Percentiles rank a stretch among this genome's conserved stretches.
Conservation (phyloP, 495 filamentous ascomycete genomes). For the Penicillium subrubescens region DNA sequence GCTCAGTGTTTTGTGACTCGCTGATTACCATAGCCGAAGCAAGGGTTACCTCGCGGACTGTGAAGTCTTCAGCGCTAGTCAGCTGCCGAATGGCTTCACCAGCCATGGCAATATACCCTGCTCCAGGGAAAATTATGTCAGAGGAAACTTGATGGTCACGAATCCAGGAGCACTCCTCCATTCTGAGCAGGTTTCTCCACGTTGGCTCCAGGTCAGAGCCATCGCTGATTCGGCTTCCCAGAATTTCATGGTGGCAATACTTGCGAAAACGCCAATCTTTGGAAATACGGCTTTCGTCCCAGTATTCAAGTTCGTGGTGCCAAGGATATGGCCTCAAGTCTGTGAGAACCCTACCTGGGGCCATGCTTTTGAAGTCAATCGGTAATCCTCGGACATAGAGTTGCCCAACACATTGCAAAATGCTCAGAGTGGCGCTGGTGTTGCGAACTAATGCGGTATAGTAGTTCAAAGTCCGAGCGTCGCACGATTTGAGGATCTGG, state of each 20-base stretch:
- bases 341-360: constrained; percentile 29
- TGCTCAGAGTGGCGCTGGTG: too few species aligned
- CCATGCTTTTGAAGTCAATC: constrained; percentile 24
- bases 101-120: constrained; percentile 51
- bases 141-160: constrained; percentile 43
- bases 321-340: constrained; percentile 56
- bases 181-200: constrained; percentile 52
- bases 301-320: constrained; percentile 44
- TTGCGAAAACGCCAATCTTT: constrained; percentile 49
- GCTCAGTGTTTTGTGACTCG: neutral
- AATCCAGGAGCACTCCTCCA: constrained; percentile 51
- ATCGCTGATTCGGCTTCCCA: constrained; percentile 46
- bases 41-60: neutral
- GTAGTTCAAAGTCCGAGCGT: constrained; percentile 22
- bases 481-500: constrained; percentile 40
- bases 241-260: constrained; percentile 45
- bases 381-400: constrained; percentile 25
- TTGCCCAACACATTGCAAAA: constrained; percentile 28
- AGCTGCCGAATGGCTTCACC: constrained; percentile 48
- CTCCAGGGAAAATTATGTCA: constrained; percentile 49
- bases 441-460: too few species aligned
- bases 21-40: neutral
- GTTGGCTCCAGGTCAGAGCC: constrained; percentile 44
- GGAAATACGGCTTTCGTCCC: constrained; percentile 50
- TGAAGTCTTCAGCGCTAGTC: neutral